A percentile compares a stretch with the other conserved stretches of the same genome.
Conservation (phyloP, 768 basidiomycete genomes). For the Auricularia sp. region DNA sequence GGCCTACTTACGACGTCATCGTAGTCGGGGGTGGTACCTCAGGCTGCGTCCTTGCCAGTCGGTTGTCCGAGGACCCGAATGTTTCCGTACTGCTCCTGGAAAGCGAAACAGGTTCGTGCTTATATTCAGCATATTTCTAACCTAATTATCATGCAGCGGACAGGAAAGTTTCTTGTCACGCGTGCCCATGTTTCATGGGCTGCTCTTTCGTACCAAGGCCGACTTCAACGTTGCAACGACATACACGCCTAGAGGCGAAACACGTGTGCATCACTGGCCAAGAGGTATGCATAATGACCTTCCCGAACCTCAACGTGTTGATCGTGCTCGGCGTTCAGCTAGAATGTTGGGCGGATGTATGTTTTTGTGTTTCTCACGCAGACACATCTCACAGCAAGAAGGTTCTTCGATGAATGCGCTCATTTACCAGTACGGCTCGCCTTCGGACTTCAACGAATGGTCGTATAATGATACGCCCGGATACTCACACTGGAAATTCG, state of each 20-base stretch:
- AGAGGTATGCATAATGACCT: constrained; percentile 35
- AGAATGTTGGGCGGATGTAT: constrained; percentile 67
- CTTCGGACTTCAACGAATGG: constrained; percentile 64
- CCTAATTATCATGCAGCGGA: not conserved
- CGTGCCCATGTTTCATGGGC: not conserved
- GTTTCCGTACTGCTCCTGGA: constrained; percentile 25
- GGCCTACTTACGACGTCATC: constrained; percentile 13
- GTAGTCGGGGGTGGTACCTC: constrained; percentile 28
- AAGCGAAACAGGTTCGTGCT: constrained; percentile 12
- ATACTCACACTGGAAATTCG: constrained; percentile 52
- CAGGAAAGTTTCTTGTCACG: not conserved
- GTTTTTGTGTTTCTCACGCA: constrained; percentile 16
- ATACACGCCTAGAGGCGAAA: constrained; percentile 48
- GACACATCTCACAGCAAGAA: constrained; percentile 13
- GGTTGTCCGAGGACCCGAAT: constrained; percentile 25
- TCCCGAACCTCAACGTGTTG: not conserved
- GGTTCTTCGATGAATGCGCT: constrained; percentile 58
- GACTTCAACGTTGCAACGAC: constrained; percentile 29
- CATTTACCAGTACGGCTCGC: constrained; percentile 52
- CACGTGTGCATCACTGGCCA: constrained; percentile 49
- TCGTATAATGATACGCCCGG: constrained; percentile 35
- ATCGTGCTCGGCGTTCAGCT: constrained; percentile 23
- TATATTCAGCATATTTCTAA: not conserved
- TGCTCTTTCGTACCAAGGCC: constrained; percentile 35
- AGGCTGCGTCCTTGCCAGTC: constrained; percentile 29